phyloP scores from a whole-genome alignment of 2,329 filamentous ascomycete genomes.

The Dothistroma pini region DNA sequence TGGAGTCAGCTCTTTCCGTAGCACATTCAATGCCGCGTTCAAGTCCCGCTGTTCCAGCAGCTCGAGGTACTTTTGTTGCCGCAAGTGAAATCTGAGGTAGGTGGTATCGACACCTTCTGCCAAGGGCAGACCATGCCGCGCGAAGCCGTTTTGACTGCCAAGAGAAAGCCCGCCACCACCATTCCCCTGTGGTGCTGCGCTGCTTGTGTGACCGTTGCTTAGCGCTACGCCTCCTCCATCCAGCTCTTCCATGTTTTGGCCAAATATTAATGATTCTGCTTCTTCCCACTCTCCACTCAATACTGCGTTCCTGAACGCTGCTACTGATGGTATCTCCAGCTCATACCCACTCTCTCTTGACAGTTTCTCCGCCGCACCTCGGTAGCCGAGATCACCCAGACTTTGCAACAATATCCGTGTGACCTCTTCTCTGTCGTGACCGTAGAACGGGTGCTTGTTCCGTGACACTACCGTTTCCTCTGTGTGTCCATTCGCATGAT shows the following conservation, averaged over 20 bases:
- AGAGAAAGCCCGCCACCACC: constrained; percentile 18
- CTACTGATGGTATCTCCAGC: constrained; percentile 79
- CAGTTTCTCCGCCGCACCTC: constrained; percentile 68
- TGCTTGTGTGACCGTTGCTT: constrained; percentile 26
- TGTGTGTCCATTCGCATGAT: constrained; percentile 39
- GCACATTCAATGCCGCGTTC: constrained; percentile 70
- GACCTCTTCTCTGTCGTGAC: constrained; percentile 88
- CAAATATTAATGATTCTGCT: constrained; percentile 77
- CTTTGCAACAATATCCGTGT: constrained; percentile 90
- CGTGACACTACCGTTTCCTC: constrained; percentile 26
- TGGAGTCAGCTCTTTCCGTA: constrained; percentile 83
- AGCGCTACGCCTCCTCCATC: constrained; percentile 42
- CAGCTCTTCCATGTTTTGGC: constrained; percentile 40
- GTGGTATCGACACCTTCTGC: constrained; percentile 70
- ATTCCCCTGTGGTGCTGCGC: constrained; percentile 23
- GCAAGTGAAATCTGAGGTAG: constrained; percentile 80
- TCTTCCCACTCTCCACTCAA: constrained; percentile 75
- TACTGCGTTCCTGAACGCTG: constrained; percentile 79
- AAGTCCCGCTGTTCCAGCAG: constrained; percentile 74
- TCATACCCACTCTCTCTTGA: constrained; percentile 80
- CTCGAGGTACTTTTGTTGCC: constrained; percentile 94
- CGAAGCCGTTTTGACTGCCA: constrained; percentile 29
- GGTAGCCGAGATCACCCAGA: constrained; percentile 82
- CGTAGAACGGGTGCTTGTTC: constrained; percentile 59
- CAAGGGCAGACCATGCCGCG: constrained; percentile 61